Evolutionary conservation across 192 early-diverging fungal genomes (phyloP), one percentile per base, ranked within the genome.

Genomic region (Mortierella claussenii): DNA sequence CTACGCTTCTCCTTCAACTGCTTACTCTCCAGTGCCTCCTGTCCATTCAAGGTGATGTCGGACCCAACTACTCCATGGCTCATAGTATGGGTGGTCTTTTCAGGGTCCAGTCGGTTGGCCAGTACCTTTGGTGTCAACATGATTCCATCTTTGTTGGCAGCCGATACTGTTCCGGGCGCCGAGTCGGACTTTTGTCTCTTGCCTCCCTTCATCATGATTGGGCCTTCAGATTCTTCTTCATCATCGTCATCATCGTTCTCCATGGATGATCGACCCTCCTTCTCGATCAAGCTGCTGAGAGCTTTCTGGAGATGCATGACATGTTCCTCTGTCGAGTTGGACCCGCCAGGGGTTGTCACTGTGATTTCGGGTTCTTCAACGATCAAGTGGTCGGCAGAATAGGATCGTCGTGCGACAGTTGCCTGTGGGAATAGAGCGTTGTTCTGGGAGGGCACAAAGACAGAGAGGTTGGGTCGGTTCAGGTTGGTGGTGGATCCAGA

Each of bases 331-430:
- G 63, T 76, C 36, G 64, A 28, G 28, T 60, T 55, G 3, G 73
- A 76, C 46, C 73, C 73, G 15, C 62, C 73, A 15, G 73, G 73
- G 18, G 52, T 67, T 1, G 73, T 76, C 9, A 76, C 62, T 23
- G 65, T 76, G 53, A 76, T 76, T 36, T 60, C 58, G 8, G 65
- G 73, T 51, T 76, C 73, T 17, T 67, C 54, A 11, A 52, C 46
- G 3, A 45, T 27, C 20, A 76, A 30, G 9, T 76, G 64, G 36
- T 56, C 73, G 8, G 73, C 59, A 36, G 73, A 76, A 27, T 67
- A 76, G 0, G 73, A 60, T 56, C 73, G 73, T 32, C 65, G 40
- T 10, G 60, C 43, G 23, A 62, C 20, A 5, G 66, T 34, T 0
- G 34, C 34, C 18, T 30, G 20, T 1, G 66, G 49, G 3, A 55